A percentile compares a stretch with the other conserved stretches of the same genome.
phyloP scores from a whole-genome alignment of 2,329 filamentous ascomycete species.

The Curvularia verruculosa region DNA sequence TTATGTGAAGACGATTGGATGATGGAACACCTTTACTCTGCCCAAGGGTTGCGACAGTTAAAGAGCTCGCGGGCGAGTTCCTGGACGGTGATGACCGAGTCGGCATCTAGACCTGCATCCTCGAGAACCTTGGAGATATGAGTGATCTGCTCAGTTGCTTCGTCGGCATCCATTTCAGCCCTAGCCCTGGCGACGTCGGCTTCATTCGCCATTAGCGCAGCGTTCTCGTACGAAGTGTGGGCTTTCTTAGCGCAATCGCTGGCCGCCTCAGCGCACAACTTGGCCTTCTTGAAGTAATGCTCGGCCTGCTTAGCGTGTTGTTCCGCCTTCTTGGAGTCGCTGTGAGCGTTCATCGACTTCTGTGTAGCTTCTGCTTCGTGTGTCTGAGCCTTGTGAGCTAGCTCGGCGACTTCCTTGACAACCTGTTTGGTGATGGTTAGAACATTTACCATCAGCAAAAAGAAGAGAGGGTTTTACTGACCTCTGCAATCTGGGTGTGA shows the following conservation, averaged over 20 bases:
- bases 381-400: too few species aligned
- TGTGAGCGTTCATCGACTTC: too few species aligned
- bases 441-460: conserved; percentile 9
- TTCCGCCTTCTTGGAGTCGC: too few species aligned
- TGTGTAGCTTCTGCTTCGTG: too few species aligned
- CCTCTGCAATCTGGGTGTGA: conserved; percentile 35
- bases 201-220: too few species aligned
- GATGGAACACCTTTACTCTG: background rate
- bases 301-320: too few species aligned
- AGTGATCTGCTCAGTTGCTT: conserved; percentile 14
- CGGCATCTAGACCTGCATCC: conserved; percentile 13
- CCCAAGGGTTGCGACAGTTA: background rate
- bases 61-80: background rate
- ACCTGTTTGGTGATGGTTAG: conserved; percentile 30
- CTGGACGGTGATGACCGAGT: conserved; percentile 20
- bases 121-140: conserved; percentile 20
- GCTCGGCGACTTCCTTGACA: conserved; percentile 9
- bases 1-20: background rate
- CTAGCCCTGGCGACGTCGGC: too few species aligned
- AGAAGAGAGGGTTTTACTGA: conserved; percentile 18
- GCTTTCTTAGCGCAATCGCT: conserved; percentile 24
- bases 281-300: background rate
- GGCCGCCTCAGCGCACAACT: conserved; percentile 28
- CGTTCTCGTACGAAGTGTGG: too few species aligned
- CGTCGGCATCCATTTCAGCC: conserved; percentile 6